phyloP scores from a whole-genome alignment of 352 stramenopile genomes.

The Pythium insidiosum region DNA sequence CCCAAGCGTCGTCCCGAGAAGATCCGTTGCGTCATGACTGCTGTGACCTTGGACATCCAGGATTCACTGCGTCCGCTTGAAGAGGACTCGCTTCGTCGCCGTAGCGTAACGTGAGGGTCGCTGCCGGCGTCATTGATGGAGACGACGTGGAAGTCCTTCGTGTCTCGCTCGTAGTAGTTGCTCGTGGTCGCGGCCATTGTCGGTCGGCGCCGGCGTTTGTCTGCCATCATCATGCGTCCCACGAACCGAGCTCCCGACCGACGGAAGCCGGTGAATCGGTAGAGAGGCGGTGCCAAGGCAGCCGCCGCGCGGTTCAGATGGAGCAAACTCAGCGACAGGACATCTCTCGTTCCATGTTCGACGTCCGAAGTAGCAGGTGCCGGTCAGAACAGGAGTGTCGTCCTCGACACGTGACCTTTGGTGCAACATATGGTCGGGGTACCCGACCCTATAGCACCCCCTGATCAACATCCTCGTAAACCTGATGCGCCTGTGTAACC shows the following conservation, averaged over 20 bases:
- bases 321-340: too few species aligned
- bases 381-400: too few species aligned
- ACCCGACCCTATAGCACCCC: too few species aligned
- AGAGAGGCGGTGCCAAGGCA: background rate
- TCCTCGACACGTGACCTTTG: too few species aligned
- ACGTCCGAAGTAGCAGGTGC: too few species aligned
- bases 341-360: too few species aligned
- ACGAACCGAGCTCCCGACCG: background rate
- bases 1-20: conserved; percentile 43
- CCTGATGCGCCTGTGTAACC: too few species aligned
- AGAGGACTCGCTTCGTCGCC: conserved; percentile 22
- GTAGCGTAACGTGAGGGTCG: background rate
- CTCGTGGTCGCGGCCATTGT: conserved; percentile 6
- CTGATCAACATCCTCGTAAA: too few species aligned
- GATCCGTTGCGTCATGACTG: conserved; percentile 52
- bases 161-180: conserved; percentile 17
- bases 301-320: background rate
- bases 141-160: conserved; percentile 31
- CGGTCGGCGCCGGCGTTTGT: conserved; percentile 30
- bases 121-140: conserved; percentile 10
- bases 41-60: conserved; percentile 62
- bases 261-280: background rate
- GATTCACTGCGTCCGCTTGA: conserved; percentile 27
- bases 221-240: conserved; percentile 18
- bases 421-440: too few species aligned